Percentiles rank a stretch among this genome's conserved stretches.
phyloP scores from a whole-genome alignment of 176 grass and related monocot genomes.

The Panicum miliaceum region DNA sequence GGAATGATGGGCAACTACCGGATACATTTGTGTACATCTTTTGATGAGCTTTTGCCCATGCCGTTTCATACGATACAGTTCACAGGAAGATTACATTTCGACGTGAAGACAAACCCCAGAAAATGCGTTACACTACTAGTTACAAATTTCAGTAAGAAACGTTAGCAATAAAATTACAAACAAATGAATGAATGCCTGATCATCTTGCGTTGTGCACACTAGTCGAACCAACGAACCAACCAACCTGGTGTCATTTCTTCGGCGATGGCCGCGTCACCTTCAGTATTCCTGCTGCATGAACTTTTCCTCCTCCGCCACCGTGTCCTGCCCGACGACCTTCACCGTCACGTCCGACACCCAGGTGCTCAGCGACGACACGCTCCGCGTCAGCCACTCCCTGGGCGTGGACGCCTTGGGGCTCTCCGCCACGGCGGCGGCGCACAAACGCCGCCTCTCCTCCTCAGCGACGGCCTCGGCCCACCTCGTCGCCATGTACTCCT shows the following conservation, averaged over 20 bases:
- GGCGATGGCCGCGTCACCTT: not conserved
- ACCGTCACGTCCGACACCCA: conserved; percentile 53
- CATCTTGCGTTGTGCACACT: not conserved
- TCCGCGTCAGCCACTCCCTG: conserved; percentile 60
- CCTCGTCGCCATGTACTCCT: conserved; percentile 67
- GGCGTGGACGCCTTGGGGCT: conserved; percentile 51
- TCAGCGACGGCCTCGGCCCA: conserved; percentile 50
- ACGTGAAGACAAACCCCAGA: not conserved
- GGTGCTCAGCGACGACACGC: conserved; percentile 63
- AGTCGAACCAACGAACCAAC: not conserved
- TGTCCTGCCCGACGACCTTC: conserved; percentile 41
- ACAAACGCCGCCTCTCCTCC: conserved; percentile 47
- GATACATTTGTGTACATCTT: too few relatives aligned
- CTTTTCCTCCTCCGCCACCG: conserved; percentile 43
- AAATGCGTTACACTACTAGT: not conserved
- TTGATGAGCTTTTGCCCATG: not conserved
- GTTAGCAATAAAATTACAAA: not conserved
- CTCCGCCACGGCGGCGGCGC: conserved; percentile 9
- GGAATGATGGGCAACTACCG: too few relatives aligned
- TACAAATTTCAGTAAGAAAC: not conserved
- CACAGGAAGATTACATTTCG: not conserved
- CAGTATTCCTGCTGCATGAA: conserved; percentile 72
- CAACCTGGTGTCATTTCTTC: not conserved
- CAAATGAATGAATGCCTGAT: not conserved
- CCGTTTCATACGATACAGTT: not conserved